Evolutionary conservation across 805 yeast genomes (phyloP).

Genomic region (Sugiyamaella lignohabitans): DNA sequence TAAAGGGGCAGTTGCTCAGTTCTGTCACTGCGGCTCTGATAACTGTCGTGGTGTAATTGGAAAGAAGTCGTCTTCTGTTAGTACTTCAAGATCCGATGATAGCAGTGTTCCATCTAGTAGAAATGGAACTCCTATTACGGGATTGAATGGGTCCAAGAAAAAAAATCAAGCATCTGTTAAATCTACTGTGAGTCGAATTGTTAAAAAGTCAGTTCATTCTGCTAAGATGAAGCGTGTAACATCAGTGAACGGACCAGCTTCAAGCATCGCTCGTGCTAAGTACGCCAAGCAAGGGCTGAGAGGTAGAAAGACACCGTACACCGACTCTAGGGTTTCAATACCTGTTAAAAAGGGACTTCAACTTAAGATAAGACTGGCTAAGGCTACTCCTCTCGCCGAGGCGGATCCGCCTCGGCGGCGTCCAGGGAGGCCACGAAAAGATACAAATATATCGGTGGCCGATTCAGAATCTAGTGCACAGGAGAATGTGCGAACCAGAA

Average conservation of each 20-base stretch:
- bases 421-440: background rate
- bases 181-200: background rate
- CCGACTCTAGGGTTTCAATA: background rate
- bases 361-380: background rate
- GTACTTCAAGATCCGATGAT: conserved; percentile 3
- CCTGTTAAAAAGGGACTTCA: background rate
- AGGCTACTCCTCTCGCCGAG: background rate
- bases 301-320: background rate
- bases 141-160: background rate
- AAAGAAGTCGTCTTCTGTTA: background rate
- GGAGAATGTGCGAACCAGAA: background rate
- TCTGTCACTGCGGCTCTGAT: conserved; percentile 39
- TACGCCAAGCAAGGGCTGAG: background rate
- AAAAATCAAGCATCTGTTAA: background rate
- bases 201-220: background rate
- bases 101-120: background rate
- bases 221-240: background rate
- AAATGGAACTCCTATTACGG: background rate
- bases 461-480: background rate
- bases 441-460: background rate
- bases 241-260: background rate
- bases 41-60: conserved; percentile 37
- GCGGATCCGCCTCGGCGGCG: background rate
- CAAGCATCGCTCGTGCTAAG: too few species aligned
- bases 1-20: conserved; percentile 39